Evolutionary conservation across 2,329 filamentous ascomycete genomes (phyloP).

Genomic region (Exophiala xenobiotica): DNA sequence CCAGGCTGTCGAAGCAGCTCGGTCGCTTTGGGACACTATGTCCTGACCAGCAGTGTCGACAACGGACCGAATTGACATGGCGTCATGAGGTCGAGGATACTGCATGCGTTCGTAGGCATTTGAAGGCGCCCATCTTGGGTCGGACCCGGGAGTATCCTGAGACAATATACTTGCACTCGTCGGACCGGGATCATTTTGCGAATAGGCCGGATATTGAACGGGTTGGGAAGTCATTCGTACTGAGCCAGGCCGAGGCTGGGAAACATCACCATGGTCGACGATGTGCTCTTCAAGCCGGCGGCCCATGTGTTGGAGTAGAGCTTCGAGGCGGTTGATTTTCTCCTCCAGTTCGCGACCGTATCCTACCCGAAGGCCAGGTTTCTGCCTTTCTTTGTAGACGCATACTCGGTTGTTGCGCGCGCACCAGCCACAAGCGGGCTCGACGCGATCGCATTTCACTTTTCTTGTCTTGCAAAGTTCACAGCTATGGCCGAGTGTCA

Average conservation of each 20-base stretch:
- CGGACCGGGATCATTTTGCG: conserved; percentile 23
- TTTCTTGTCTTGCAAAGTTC: conserved; percentile 47
- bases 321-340: conserved; percentile 56
- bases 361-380: conserved; percentile 63
- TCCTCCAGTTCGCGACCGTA: conserved; percentile 62
- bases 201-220: conserved; percentile 9
- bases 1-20: conserved; percentile 19
- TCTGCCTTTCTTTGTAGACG: conserved; percentile 70
- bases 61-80: conserved; percentile 26
- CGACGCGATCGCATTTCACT: conserved; percentile 46
- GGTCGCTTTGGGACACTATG: conserved; percentile 21
- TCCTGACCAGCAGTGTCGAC: conserved; percentile 20
- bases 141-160: conserved; percentile 25
- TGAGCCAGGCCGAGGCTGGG: conserved; percentile 12
- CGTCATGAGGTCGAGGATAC: conserved; percentile 25
- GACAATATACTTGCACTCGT: conserved; percentile 22
- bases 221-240: conserved; percentile 14
- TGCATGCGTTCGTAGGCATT: conserved; percentile 28
- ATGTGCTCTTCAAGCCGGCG: conserved; percentile 31
- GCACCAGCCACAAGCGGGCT: conserved; percentile 68
- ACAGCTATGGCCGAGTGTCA: conserved; percentile 34
- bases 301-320: conserved; percentile 26
- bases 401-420: conserved; percentile 64
- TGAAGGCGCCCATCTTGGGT: conserved; percentile 16
- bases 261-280: conserved; percentile 23